Percentiles rank a stretch among this genome's conserved stretches.
Conservation (phyloP, 306 rosid genomes). For the Quercus aquifolioides region DNA sequence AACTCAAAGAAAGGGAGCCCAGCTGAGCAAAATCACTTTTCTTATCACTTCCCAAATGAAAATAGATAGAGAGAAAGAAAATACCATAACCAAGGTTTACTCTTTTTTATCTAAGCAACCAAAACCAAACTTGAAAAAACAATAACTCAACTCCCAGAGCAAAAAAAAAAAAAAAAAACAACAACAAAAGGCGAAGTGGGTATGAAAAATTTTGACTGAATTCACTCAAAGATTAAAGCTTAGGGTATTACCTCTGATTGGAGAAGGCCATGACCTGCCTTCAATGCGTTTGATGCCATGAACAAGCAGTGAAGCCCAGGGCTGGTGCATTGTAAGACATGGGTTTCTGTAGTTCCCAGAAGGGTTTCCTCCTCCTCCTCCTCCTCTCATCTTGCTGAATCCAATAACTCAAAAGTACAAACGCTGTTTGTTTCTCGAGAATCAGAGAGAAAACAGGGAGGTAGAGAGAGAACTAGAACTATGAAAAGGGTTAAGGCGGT, state of each 20-base stretch:
- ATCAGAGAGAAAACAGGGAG: no score
- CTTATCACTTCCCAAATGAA: no score
- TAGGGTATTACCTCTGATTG: slow-evolving; percentile 53
- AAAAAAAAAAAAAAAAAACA: background rate
- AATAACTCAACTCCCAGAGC: background rate
- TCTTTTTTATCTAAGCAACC: background rate
- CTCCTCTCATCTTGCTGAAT: slow-evolving; percentile 31
- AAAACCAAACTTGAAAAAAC: background rate
- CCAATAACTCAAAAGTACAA: no score
- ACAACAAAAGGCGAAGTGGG: background rate
- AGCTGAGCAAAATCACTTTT: no score
- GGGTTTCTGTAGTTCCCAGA: slow-evolving; percentile 66
- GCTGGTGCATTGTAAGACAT: slow-evolving; percentile 92
- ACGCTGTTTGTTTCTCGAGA: no score
- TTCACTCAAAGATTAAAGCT: background rate
- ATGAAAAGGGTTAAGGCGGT: no score
- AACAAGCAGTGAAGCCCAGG: slow-evolving; percentile 95
- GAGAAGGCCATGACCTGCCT: slow-evolving; percentile 92
- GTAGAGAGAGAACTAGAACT: no score
- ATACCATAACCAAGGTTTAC: background rate
- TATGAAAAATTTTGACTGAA: background rate
- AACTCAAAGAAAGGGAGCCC: no score
- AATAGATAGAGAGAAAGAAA: no score
- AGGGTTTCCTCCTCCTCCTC: slow-evolving; percentile 23
- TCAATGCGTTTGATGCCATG: slow-evolving; percentile 88